phyloP scores from a whole-genome alignment of 148 eudicot genomes.

The Nepenthes mirabilis region DNA sequence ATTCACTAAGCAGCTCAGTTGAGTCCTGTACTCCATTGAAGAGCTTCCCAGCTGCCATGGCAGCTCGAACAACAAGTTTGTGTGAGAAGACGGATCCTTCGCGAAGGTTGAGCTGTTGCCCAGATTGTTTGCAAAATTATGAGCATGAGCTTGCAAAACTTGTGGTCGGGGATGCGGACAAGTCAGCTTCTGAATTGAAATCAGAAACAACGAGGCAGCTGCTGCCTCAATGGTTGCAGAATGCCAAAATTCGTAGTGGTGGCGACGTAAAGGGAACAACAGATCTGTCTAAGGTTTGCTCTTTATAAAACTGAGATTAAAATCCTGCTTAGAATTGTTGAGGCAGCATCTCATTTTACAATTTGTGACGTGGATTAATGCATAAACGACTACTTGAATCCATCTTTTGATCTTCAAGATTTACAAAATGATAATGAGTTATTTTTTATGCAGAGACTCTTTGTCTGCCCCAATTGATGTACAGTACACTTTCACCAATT shows the following conservation, averaged over 20 bases:
- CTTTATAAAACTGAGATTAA: not conserved
- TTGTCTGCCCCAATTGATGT: too few relatives aligned
- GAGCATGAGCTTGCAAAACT: not conserved
- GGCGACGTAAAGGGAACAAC: not conserved
- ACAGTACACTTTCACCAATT: too few relatives aligned
- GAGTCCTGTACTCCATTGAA: slow-evolving; percentile 1
- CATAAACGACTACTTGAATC: too few relatives aligned
- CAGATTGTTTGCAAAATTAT: not conserved
- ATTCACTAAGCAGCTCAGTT: not conserved
- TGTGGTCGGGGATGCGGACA: not conserved
- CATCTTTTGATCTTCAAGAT: too few relatives aligned
- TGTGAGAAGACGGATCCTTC: not conserved
- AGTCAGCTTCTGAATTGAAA: not conserved
- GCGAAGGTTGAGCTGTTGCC: not conserved
- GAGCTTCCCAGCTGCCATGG: not conserved
- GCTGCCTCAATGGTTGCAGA: slow-evolving; percentile 2
- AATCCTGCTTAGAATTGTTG: not conserved
- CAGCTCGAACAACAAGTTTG: not conserved
- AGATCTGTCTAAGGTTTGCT: slow-evolving; percentile 1
- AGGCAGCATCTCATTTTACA: too few relatives aligned
- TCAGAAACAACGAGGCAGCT: not conserved
- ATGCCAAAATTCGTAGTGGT: not conserved
- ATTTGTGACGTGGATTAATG: too few relatives aligned
- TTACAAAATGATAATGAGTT: too few relatives aligned
- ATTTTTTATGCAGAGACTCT: too few relatives aligned